phyloP scores from a whole-genome alignment of 2,329 filamentous ascomycete species.

The Fusarium sp. region DNA sequence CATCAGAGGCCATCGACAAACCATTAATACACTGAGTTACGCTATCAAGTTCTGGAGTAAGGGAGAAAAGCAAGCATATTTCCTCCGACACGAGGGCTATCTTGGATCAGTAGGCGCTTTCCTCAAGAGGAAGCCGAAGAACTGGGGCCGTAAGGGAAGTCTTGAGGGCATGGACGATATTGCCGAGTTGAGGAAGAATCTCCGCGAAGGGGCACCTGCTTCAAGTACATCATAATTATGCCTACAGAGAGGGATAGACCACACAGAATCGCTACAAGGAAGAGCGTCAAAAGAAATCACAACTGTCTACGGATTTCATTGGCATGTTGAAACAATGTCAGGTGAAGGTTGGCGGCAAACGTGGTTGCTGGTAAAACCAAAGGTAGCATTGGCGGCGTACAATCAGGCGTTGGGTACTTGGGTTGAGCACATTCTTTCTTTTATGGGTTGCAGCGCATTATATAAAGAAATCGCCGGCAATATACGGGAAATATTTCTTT shows the following conservation, averaged over 20 bases:
- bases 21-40: conserved; percentile 96
- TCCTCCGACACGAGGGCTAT: conserved; percentile 94
- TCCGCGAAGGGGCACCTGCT: conserved; percentile 26
- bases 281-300: conserved; percentile 6
- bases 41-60: conserved; percentile 98
- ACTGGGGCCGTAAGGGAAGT: conserved; percentile 89
- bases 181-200: conserved; percentile 46
- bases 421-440: conserved; percentile 19
- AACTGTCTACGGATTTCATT: background rate
- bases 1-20: conserved; percentile 94
- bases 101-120: conserved; percentile 95
- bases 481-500: background rate
- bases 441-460: conserved; percentile 18
- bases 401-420: conserved; percentile 33
- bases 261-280: background rate
- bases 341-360: background rate
- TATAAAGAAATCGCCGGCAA: conserved; percentile 1
- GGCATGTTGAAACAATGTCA: background rate
- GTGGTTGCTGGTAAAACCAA: conserved; percentile 6
- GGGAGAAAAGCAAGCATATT: conserved; percentile 93
- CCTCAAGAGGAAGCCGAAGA: conserved; percentile 86
- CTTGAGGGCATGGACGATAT: conserved; percentile 65
- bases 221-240: conserved; percentile 17
- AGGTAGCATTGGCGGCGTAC: conserved; percentile 21
- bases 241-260: background rate